Evolutionary conservation across 2,329 filamentous ascomycete genomes (phyloP).

Genomic region (Alternaria sp.): DNA sequence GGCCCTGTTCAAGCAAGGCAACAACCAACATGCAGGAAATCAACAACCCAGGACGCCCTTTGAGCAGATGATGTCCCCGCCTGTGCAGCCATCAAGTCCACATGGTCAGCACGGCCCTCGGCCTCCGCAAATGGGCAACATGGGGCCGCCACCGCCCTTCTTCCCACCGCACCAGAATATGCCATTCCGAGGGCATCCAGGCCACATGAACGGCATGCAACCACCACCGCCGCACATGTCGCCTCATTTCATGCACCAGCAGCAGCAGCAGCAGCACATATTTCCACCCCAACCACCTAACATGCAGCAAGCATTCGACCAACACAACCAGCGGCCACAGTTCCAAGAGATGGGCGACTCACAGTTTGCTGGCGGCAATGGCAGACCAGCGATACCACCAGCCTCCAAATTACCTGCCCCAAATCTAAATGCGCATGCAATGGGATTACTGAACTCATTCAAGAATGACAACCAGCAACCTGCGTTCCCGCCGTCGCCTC

Average conservation of each 20-base stretch:
- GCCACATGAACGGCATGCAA: conserved; percentile 34
- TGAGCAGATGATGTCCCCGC: conserved; percentile 62
- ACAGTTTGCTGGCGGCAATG: conserved; percentile 50
- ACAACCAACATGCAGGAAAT: conserved; percentile 23
- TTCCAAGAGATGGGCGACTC: conserved; percentile 35
- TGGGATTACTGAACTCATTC: conserved; percentile 67
- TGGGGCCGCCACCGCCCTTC: conserved; percentile 62
- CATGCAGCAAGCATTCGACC: conserved; percentile 34
- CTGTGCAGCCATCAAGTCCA: conserved; percentile 65
- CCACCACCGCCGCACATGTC: conserved; percentile 34
- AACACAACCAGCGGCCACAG: conserved; percentile 13
- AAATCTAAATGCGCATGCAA: conserved; percentile 65
- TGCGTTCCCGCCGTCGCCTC: conserved; percentile 10
- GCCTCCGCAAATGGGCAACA: conserved; percentile 58
- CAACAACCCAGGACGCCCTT: conserved; percentile 57
- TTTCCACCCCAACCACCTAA: conserved; percentile 28
- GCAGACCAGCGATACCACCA: conserved; percentile 60
- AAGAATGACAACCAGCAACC: conserved; percentile 51
- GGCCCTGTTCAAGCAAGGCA: conserved; percentile 59
- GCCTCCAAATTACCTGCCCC: conserved; percentile 67
- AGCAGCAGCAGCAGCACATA: conserved; percentile 20
- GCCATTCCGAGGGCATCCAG: conserved; percentile 36
- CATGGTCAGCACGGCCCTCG: conserved; percentile 63
- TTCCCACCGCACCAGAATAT: conserved; percentile 52
- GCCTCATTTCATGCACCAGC: conserved; percentile 27